Percentiles rank a stretch among this genome's conserved stretches.
Conservation (phyloP, 1,284 basidiomycete species). For the Ustilago hordei region DNA sequence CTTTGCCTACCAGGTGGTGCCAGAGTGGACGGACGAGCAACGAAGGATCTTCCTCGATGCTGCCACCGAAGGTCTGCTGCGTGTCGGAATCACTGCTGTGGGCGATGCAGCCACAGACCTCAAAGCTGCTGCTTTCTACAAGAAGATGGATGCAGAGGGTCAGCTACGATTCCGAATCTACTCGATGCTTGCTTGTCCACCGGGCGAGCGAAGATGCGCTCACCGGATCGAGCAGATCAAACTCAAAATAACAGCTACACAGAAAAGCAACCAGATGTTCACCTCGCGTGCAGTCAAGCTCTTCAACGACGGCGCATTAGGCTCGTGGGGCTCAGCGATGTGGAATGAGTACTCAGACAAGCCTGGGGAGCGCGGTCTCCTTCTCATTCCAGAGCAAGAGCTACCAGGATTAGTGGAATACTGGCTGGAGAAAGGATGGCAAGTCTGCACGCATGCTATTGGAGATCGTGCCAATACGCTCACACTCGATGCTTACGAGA, state of each 20-base stretch:
- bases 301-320: slow-evolving; percentile 85
- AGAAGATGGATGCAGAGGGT: slow-evolving; percentile 31
- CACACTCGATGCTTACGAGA: slow-evolving; percentile 73
- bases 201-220: slow-evolving; percentile 35
- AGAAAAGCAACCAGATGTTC: slow-evolving; percentile 14
- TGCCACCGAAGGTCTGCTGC: slow-evolving; percentile 77
- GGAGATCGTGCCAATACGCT: slow-evolving; percentile 88
- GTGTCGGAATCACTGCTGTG: slow-evolving; percentile 74
- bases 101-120: slow-evolving; percentile 58
- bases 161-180: slow-evolving; percentile 53
- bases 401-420: slow-evolving; percentile 37
- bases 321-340: slow-evolving; percentile 90
- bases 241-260: not conserved
- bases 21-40: slow-evolving; percentile 68
- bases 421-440: slow-evolving; percentile 55
- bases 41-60: slow-evolving; percentile 78
- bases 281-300: slow-evolving; percentile 76
- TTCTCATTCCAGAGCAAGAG: slow-evolving; percentile 44
- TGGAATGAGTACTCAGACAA: slow-evolving; percentile 82
- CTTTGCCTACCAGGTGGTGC: slow-evolving; percentile 57
- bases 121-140: slow-evolving; percentile 42
- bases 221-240: slow-evolving; percentile 23
- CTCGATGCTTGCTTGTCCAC: slow-evolving; percentile 54
- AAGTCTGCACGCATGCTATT: slow-evolving; percentile 78
- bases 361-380: slow-evolving; percentile 48